Evolutionary conservation across 176 grass and related monocot species (phyloP).

Genomic region (Musa itinerans): DNA sequence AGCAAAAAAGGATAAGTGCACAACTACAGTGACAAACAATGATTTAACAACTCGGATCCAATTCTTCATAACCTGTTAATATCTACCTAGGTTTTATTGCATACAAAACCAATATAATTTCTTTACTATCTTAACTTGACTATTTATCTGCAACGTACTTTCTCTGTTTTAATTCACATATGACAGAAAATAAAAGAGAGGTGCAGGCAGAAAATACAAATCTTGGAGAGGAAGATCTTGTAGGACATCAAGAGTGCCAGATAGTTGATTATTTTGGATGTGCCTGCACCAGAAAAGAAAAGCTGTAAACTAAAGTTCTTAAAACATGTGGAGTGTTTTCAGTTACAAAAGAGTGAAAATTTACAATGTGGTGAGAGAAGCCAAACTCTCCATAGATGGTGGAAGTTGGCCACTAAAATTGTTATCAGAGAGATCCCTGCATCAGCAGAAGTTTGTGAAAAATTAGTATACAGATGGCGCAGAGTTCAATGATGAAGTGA

Average conservation of each 20-base stretch:
- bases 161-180: neutral
- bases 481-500: neutral
- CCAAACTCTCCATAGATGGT: constrained; percentile 26
- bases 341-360: neutral
- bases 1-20: no score
- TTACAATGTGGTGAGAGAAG: constrained; percentile 34
- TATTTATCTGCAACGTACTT: neutral
- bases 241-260: constrained; percentile 67
- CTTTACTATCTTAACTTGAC: neutral
- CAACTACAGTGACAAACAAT: neutral
- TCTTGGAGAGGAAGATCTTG: constrained; percentile 81
- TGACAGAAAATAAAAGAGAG: constrained; percentile 8
- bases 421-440: constrained; percentile 50
- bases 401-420: constrained; percentile 30
- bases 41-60: no score
- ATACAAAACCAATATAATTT: neutral
- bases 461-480: neutral
- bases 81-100: neutral
- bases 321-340: neutral
- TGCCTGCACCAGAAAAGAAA: constrained; percentile 42
- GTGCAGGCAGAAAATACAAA: constrained; percentile 48
- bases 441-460: constrained; percentile 7
- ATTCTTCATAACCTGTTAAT: neutral
- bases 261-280: constrained; percentile 67
- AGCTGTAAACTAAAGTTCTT: neutral